Percentiles rank a stretch among this genome's conserved stretches.
Evolutionary conservation across 371 early-diverging fungal species (phyloP).

Genomic region (Sporodiniella umbellata): DNA sequence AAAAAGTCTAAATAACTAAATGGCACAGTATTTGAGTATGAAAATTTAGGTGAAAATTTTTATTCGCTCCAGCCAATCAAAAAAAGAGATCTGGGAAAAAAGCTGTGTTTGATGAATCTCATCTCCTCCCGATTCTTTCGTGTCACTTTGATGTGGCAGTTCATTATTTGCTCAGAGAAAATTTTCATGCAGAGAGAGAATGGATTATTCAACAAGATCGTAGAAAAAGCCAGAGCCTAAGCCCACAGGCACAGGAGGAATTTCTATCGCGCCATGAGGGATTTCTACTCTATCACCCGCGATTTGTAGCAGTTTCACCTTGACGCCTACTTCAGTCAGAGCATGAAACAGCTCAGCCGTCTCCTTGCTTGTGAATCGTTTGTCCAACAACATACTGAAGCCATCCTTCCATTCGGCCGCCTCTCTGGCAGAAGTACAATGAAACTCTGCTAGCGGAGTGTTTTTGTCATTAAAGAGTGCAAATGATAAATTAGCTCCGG

Average conservation of each 20-base stretch:
- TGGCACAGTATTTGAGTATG: too few relatives aligned
- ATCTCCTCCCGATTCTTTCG: not conserved
- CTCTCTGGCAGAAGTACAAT: conserved; percentile 47
- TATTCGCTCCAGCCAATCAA: not conserved
- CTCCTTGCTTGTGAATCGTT: conserved; percentile 61
- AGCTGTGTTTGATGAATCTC: not conserved
- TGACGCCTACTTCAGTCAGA: conserved; percentile 65
- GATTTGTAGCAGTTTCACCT: conserved; percentile 65
- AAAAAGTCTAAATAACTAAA: too few relatives aligned
- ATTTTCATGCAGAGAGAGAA: not conserved
- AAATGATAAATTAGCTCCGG: conserved; percentile 21
- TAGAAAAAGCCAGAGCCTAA: conserved; percentile 43
- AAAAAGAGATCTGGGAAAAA: not conserved
- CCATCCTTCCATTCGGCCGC: conserved; percentile 83
- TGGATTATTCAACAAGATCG: conserved; percentile 12
- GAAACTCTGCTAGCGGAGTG: conserved; percentile 55
- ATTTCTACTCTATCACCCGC: conserved; percentile 64
- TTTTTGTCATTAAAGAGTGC: conserved; percentile 48
- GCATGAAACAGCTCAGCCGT: conserved; percentile 62
- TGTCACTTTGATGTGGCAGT: not conserved
- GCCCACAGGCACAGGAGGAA: conserved; percentile 43
- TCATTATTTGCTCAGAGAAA: not conserved
- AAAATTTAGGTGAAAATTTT: not conserved
- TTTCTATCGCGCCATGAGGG: conserved; percentile 44
- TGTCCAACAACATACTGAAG: conserved; percentile 69